Base-by-base conservation (phyloP, 805 yeast species). In the Wickerhamomyces kurtzmanii region DNA sequence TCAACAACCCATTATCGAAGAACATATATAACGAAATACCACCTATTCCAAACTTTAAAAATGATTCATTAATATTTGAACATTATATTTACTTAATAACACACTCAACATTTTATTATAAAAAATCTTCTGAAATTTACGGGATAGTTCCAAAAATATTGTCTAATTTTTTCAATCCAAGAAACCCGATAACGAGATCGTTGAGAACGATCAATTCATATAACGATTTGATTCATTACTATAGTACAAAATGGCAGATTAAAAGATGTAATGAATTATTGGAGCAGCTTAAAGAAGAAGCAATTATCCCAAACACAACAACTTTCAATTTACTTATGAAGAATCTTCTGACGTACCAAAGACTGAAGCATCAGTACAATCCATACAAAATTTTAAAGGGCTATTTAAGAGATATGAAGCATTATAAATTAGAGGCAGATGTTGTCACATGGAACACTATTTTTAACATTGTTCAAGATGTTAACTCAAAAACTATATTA, bases 141-240 rank as follows among this genome's bases (percentile, higher is more conserved):
- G 65, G 66, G 7, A 40, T 60, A 5, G 48, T 62, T 3, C 54
- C 60, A 1, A 54, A 53, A 26, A 42, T 65, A 7, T 30, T 65
- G 9, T 42, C 53, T 23, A 56, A 57, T 23, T 31, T 65, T n/a
- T 47, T 62, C 39, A 59, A 59, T 34, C 59, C 59, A 12, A 40
- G 52, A 8, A 63, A 63, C 31, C 18, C 44, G 6, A 47, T 41
- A 8, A 53, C 65, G 1, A 18, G 44, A 4, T 38, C 38, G 3
- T 36, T 56, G n/a, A 41, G 57, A 20, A 47, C 51, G 8, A 33
- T 53, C 1, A 36, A 47, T 6, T 37, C 51, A 3, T 65, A 45
- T 37, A 64, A 64, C 34, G 53, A 54, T 32, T 39, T 51, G 11
- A 52, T 69, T 2, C 57, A 50, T 28, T 65, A 49, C 39, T 65